Conservation (phyloP, 176 grass and related monocot species). For the Luzula sylvatica region DNA sequence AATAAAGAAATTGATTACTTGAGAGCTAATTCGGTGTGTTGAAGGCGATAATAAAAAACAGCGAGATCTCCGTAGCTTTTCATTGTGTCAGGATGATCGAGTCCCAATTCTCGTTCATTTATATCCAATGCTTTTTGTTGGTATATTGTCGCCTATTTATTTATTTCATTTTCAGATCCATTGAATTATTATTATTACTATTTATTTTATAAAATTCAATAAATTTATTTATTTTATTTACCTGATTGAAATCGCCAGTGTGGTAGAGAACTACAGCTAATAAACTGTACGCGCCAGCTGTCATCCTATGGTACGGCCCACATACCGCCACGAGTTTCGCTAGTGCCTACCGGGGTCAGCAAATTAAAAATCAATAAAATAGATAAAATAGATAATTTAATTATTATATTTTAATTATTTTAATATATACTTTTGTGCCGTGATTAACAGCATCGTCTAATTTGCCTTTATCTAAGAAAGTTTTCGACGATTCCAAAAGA, state of each 20-base stretch:
- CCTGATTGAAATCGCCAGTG: slow-evolving; percentile 99
- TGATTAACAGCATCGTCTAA: slow-evolving; percentile 96
- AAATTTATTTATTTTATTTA: too few species aligned
- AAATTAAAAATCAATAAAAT: slow-evolving; percentile 11
- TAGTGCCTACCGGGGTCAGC: slow-evolving; percentile 84
- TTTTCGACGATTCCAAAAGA: slow-evolving; percentile 96
- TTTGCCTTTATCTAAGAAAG: slow-evolving; percentile 95
- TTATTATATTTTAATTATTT: background rate
- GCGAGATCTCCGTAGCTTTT: slow-evolving; percentile 99
- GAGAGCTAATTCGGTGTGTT: slow-evolving; percentile 92
- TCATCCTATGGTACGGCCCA: slow-evolving; percentile 99
- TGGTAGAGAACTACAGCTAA: slow-evolving; percentile 98
- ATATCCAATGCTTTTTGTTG: slow-evolving; percentile 98
- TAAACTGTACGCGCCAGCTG: slow-evolving; percentile 95
- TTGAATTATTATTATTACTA: background rate
- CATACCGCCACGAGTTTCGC: slow-evolving; percentile 98
- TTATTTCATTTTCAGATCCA: too few species aligned
- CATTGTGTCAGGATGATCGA: slow-evolving; percentile 99
- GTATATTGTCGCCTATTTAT: slow-evolving; percentile 78
- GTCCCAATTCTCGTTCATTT: slow-evolving; percentile 96
- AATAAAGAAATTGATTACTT: slow-evolving; percentile 42
- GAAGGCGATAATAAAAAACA: slow-evolving; percentile 98
- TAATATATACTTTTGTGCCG: slow-evolving; percentile 59
- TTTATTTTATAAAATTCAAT: too few species aligned
- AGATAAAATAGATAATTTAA: background rate